Evolutionary conservation across 345 rosid genomes (phyloP).

Genomic region (Leavenworthia alabamica): DNA sequence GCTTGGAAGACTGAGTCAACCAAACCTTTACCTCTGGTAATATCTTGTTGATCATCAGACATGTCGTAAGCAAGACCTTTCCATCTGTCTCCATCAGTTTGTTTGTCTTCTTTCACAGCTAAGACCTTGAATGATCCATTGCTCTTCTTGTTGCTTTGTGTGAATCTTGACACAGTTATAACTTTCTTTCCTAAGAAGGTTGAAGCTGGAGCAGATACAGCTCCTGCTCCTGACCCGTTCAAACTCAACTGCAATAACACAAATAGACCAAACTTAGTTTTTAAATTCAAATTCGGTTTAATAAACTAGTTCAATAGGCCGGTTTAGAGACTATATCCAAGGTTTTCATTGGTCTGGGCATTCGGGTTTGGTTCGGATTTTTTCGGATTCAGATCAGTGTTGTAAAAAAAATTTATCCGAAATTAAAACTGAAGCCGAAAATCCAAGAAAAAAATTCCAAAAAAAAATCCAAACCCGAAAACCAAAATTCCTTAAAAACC

Average conservation of each 20-base stretch:
- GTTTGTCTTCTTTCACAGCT: slow-evolving; percentile 55
- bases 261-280: not conserved
- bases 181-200: slow-evolving; percentile 77
- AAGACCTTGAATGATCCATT: slow-evolving; percentile 44
- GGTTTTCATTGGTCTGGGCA: too few species aligned
- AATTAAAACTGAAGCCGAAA: too few species aligned
- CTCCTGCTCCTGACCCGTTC: slow-evolving; percentile 62
- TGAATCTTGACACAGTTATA: slow-evolving; percentile 32
- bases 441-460: too few species aligned
- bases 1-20: slow-evolving; percentile 96
- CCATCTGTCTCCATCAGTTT: slow-evolving; percentile 73
- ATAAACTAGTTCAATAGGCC: too few species aligned
- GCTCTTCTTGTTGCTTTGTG: slow-evolving; percentile 32
- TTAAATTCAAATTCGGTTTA: too few species aligned
- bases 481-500: too few species aligned
- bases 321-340: too few species aligned
- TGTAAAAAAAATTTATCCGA: too few species aligned
- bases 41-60: slow-evolving; percentile 95
- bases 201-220: slow-evolving; percentile 51
- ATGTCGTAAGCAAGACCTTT: slow-evolving; percentile 57
- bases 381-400: too few species aligned
- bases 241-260: slow-evolving; percentile 55
- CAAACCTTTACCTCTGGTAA: slow-evolving; percentile 83
- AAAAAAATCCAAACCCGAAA: too few species aligned
- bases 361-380: too few species aligned